Conservation (phyloP, 768 basidiomycete genomes). For the Mycena epipterygia region DNA sequence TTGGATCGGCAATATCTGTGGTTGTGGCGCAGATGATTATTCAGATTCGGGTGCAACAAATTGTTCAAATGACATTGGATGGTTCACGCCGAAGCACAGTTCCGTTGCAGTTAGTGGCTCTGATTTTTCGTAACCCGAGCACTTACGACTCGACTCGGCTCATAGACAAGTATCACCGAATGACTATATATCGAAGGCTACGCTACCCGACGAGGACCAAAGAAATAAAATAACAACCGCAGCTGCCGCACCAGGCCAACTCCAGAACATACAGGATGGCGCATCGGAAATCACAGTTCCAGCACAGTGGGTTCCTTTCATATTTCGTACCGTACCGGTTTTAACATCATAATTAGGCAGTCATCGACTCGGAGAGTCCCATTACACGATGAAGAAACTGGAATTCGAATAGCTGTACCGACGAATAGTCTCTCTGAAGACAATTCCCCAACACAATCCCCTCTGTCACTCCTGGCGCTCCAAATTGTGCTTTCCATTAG, state of each 20-base stretch:
- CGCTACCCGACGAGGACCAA: background rate
- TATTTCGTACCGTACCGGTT: too few relatives aligned
- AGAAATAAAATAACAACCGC: background rate
- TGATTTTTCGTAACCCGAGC: background rate
- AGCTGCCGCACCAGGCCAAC: too few relatives aligned
- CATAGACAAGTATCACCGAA: too few relatives aligned
- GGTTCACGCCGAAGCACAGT: background rate
- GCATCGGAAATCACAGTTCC: too few relatives aligned
- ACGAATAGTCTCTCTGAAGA: too few relatives aligned
- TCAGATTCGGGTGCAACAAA: slow-evolving; percentile 5
- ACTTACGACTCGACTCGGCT: background rate
- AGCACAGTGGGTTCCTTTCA: too few relatives aligned
- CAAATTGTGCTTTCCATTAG: background rate
- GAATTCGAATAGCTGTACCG: too few relatives aligned
- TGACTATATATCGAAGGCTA: background rate
- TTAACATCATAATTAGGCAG: too few relatives aligned
- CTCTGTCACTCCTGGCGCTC: background rate
- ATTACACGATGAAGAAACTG: too few relatives aligned
- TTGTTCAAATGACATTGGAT: background rate
- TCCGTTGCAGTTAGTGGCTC: background rate
- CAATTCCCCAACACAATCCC: too few relatives aligned
- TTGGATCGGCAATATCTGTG: slow-evolving; percentile 12
- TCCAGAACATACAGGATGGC: too few relatives aligned
- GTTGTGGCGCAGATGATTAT: slow-evolving; percentile 7
- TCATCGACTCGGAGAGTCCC: too few relatives aligned